These are phyloP conservation scores for Phytophthora multivora DNA, from an alignment of 352 stramenopile species.

Conservation along the genomic window DNA sequence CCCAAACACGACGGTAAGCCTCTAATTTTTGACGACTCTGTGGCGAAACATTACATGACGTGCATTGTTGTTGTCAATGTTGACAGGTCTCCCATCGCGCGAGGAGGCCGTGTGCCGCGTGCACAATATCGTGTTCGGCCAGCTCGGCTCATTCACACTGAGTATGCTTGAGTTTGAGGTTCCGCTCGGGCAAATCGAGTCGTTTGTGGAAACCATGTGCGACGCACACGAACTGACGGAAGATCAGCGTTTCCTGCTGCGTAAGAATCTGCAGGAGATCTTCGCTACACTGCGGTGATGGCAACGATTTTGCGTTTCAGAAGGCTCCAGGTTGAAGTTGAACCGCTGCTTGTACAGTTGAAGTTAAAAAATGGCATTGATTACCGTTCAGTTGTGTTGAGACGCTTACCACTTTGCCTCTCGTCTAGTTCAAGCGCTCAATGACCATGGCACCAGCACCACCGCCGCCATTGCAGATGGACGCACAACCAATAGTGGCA, in stretches of 20 bases:
- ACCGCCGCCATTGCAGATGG: constrained; percentile 98
- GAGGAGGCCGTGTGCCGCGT: constrained; percentile 84
- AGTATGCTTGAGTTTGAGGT: constrained; percentile 91
- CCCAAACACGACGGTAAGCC: constrained; percentile 53
- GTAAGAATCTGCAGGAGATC: constrained; percentile 83
- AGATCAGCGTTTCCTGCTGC: constrained; percentile 82
- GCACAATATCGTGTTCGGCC: constrained; percentile 90
- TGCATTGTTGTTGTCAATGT: constrained; percentile 10
- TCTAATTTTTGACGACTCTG: background rate
- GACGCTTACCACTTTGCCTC: background rate
- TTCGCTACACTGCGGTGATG: constrained; percentile 38
- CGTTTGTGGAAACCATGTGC: constrained; percentile 89
- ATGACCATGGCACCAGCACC: constrained; percentile 97
- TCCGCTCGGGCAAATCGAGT: constrained; percentile 76
- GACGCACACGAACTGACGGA: constrained; percentile 86
- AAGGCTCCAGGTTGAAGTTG: constrained; percentile 8
- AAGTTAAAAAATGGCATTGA: constrained; percentile 23
- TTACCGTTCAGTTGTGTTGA: constrained; percentile 12
- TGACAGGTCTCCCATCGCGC: constrained; percentile 54
- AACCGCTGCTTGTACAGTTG: constrained; percentile 13
- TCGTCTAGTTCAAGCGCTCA: constrained; percentile 81
- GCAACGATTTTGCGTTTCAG: constrained; percentile 15
- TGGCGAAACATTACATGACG: constrained; percentile 3
- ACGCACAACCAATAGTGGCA: constrained; percentile 94
- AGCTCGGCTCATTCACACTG: constrained; percentile 84